Evolutionary conservation across 768 basidiomycete genomes (phyloP).

Genomic region (Phylloporus sp.): DNA sequence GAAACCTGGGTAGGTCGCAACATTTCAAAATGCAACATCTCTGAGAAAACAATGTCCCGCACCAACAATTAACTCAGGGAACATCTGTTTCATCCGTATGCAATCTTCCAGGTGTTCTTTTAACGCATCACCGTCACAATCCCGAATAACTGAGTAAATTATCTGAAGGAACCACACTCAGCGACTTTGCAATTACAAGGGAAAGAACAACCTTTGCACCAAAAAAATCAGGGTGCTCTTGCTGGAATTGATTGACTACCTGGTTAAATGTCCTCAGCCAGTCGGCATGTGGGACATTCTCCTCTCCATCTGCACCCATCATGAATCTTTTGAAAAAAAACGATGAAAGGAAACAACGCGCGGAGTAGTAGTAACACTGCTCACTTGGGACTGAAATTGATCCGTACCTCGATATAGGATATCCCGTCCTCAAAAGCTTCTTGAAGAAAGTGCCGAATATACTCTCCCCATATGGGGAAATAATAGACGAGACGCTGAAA

Average conservation of each 20-base stretch:
- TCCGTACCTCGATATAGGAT: conserved; percentile 62
- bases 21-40: background rate
- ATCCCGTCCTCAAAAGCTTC: conserved; percentile 66
- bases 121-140: conserved; percentile 50
- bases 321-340: conserved; percentile 41
- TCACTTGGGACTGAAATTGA: conserved; percentile 60
- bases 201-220: conserved; percentile 50
- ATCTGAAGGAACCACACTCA: conserved; percentile 38
- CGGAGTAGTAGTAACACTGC: conserved; percentile 11
- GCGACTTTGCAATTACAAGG: background rate
- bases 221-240: conserved; percentile 54
- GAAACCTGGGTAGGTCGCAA: conserved; percentile 46
- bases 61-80: conserved; percentile 70
- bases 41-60: background rate
- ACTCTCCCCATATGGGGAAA: conserved; percentile 53
- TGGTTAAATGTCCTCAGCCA: conserved; percentile 52
- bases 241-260: conserved; percentile 52
- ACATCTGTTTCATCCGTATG: conserved; percentile 64
- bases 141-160: conserved; percentile 63
- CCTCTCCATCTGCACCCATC: conserved; percentile 50
- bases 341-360: background rate
- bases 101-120: conserved; percentile 72
- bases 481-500: conserved; percentile 40
- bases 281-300: conserved; percentile 53
- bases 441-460: conserved; percentile 57